These are phyloP conservation scores for Esteya vermicola DNA, from an alignment of 2,329 filamentous ascomycete species.

Conservation along the genomic window DNA sequence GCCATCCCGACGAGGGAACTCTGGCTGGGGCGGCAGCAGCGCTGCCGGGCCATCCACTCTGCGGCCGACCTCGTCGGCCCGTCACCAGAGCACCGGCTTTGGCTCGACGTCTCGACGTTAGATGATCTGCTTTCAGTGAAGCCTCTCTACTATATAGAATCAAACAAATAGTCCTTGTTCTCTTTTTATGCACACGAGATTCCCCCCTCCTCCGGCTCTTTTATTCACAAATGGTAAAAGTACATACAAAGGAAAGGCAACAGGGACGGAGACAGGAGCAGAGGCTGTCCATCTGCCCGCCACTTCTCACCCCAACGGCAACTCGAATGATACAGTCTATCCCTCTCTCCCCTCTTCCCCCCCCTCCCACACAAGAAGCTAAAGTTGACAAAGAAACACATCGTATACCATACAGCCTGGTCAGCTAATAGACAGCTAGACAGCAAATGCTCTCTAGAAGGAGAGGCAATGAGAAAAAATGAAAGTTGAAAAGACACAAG, in stretches of 20 bases:
- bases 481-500: neutral
- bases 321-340: too few relatives aligned
- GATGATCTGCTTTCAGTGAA: slow-evolving; percentile 2
- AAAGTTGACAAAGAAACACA: too few relatives aligned
- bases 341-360: too few relatives aligned
- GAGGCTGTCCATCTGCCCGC: too few relatives aligned
- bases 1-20: slow-evolving; percentile 13
- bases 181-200: too few relatives aligned
- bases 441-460: too few relatives aligned
- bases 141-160: neutral
- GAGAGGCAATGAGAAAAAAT: too few relatives aligned
- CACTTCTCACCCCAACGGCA: neutral
- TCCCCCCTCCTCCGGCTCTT: neutral
- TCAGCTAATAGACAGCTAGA: too few relatives aligned
- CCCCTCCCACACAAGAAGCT: too few relatives aligned
- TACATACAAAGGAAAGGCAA: slow-evolving; percentile 1
- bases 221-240: neutral
- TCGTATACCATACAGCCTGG: slow-evolving; percentile 2
- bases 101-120: slow-evolving; percentile 51
- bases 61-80: slow-evolving; percentile 24
- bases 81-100: slow-evolving; percentile 58
- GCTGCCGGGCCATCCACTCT: too few relatives aligned
- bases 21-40: slow-evolving; percentile 19
- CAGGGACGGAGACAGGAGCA: too few relatives aligned
- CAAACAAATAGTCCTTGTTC: neutral